Evolutionary conservation across 2,329 filamentous ascomycete species (phyloP), one percentile per base, ranked within the genome.

Genomic region (Diaporthe capsici): DNA sequence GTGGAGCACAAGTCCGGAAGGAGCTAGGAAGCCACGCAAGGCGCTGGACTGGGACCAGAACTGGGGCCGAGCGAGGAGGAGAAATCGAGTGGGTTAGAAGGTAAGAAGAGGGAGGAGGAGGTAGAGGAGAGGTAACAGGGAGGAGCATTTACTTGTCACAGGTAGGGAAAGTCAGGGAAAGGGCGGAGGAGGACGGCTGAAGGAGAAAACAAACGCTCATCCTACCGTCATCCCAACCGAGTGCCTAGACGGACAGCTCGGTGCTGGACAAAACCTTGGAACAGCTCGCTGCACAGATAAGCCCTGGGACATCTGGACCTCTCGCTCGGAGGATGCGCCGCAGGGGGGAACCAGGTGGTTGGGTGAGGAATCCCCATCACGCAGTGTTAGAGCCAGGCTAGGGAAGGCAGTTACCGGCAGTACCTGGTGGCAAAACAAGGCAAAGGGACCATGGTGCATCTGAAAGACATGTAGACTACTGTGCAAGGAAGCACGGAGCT

Each of bases 161-260:
- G 10, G 10, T 5, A 37, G 44, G 15, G 13, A 10, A 31, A 39
- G 13, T 5, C 20, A 20, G 49, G 42, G 20, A 25, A 53, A n/a
- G 22, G 47, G 22, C 28, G 20, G 20, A 25, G 25, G 34, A 34
- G 13, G 57, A 22, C 3, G 12, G 28, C 8, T 6, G 31, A 34
- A 34, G 34, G n/a, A 15, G 37, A 7, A 22, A 31, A 22, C 34
- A 28, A 25, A 53, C 44, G 34, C 31, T 53, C 47, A n/a, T 68
- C 13, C 44, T 28, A 13, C 63, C 22, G 65, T 68, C 65, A 68
- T 68, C 65, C 65, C 47, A 68, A 68, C 47, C 28, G 20, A 22
- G 42, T 37, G 10, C 60, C 60, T 15, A 47, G 44, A 15, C 7
- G 63, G 47, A 25, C 31, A 68, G 22, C 47, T 53, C 7, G 47